phyloP scores from a whole-genome alignment of 805 yeast genomes.

The Sungouiozyma intestinalis region DNA sequence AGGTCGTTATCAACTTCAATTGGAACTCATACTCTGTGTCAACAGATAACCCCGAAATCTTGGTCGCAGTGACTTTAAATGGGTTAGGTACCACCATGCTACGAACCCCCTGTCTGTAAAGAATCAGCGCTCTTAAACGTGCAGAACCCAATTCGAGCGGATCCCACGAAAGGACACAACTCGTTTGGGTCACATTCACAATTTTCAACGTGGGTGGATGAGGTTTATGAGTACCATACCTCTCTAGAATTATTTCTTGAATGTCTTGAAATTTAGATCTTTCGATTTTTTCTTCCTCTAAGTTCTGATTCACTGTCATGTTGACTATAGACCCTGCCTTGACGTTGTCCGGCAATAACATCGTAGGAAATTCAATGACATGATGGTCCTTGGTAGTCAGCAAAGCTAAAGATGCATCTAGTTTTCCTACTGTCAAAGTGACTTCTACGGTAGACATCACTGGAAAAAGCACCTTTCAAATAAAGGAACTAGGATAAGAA shows the following conservation, averaged over 20 bases:
- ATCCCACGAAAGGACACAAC: constrained; percentile 94
- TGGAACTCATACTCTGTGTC: constrained; percentile 75
- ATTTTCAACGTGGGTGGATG: constrained; percentile 55
- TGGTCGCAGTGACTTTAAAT: constrained; percentile 63
- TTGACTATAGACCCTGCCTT: constrained; percentile 87
- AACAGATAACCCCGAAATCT: constrained; percentile 82
- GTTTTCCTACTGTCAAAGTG: constrained; percentile 86
- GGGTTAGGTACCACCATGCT: constrained; percentile 83
- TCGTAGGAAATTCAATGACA: constrained; percentile 92
- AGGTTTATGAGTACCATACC: constrained; percentile 70
- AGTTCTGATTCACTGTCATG: constrained; percentile 72
- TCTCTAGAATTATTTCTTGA: constrained; percentile 62
- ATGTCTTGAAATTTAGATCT: constrained; percentile 45
- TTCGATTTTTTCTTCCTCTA: constrained; percentile 53
- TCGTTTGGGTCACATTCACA: constrained; percentile 83
- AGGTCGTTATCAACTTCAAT: constrained; percentile 73
- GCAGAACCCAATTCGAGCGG: constrained; percentile 75
- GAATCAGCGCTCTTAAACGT: constrained; percentile 58
- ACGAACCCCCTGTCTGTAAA: constrained; percentile 53
- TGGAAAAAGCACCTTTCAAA: no score
- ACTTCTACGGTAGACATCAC: constrained; percentile 52
- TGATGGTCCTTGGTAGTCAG: constrained; percentile 87
- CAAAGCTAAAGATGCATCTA: constrained; percentile 90
- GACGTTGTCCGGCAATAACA: constrained; percentile 80
- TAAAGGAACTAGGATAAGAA: no score